Conservation (phyloP, 2,329 filamentous ascomycete species). For the Phyllosticta citribraziliensis region DNA sequence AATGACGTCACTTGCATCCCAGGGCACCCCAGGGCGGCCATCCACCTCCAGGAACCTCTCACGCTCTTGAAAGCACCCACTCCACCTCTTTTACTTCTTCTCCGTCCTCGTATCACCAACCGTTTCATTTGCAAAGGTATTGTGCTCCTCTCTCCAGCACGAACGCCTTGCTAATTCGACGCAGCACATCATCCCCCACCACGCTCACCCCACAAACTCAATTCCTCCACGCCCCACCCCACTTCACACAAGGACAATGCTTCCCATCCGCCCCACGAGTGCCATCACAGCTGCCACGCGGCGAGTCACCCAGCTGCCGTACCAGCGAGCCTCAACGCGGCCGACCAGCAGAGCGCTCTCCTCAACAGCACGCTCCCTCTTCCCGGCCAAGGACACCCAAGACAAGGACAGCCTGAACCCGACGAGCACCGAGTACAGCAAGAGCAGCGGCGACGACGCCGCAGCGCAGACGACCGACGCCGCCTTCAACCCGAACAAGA, state of each 20-base stretch:
- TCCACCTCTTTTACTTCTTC: not conserved
- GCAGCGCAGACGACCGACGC: constrained; percentile 47
- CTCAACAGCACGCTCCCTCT: not conserved
- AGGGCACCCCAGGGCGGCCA: not conserved
- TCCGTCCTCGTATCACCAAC: not conserved
- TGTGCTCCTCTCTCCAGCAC: not conserved
- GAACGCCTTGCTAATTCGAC: not conserved
- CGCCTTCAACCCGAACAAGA: constrained; percentile 61
- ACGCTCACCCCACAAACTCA: not conserved
- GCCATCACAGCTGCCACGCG: not conserved
- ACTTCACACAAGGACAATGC: not conserved
- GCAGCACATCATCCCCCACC: not conserved
- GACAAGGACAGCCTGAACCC: constrained; percentile 54
- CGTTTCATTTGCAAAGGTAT: not conserved
- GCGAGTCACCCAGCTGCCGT: not conserved
- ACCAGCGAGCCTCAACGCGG: not conserved
- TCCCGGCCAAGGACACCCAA: constrained; percentile 31
- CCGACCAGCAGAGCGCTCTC: not conserved
- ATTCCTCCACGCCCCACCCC: not conserved
- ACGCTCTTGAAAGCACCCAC: not conserved
- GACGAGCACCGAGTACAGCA: constrained; percentile 55
- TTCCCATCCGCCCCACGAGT: not conserved
- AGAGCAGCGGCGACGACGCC: constrained; percentile 54
- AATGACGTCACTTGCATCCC: not conserved
- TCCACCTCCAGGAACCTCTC: not conserved